Evolutionary conservation across 148 eudicot species (phyloP).

Genomic region (Nyssa sinensis): DNA sequence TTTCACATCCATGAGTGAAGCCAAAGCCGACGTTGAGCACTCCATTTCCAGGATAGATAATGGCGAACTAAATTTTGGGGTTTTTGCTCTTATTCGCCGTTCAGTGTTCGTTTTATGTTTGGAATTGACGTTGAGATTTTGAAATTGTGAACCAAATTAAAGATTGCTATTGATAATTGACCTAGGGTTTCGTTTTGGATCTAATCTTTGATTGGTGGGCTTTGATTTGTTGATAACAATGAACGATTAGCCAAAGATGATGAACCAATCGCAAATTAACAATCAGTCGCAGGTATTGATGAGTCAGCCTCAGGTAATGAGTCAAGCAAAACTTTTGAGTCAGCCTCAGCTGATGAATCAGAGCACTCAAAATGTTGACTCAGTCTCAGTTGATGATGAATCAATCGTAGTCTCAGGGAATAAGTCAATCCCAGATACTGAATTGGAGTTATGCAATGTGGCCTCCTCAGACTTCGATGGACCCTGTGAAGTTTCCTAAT

Average conservation of each 20-base stretch:
- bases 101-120: not conserved
- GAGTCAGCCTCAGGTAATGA: constrained; percentile 33
- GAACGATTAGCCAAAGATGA: too few relatives aligned
- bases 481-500: constrained; percentile 41
- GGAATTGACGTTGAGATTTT: not conserved
- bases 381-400: constrained; percentile 36
- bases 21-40: not conserved
- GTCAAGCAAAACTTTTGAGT: constrained; percentile 26
- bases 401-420: constrained; percentile 34
- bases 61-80: constrained; percentile 31
- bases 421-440: constrained; percentile 30
- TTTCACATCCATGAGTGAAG: not conserved
- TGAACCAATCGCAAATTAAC: constrained; percentile 22
- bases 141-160: not conserved
- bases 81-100: not conserved
- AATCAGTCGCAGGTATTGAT: too few relatives aligned
- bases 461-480: constrained; percentile 41
- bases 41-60: constrained; percentile 48
- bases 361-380: constrained; percentile 23
- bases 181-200: not conserved
- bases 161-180: not conserved
- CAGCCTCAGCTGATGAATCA: constrained; percentile 34
- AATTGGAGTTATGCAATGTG: constrained; percentile 59
- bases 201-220: not conserved
- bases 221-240: constrained; percentile 21